Evolutionary conservation across 768 basidiomycete species (phyloP).

Genomic region (Boletus fagicola): DNA sequence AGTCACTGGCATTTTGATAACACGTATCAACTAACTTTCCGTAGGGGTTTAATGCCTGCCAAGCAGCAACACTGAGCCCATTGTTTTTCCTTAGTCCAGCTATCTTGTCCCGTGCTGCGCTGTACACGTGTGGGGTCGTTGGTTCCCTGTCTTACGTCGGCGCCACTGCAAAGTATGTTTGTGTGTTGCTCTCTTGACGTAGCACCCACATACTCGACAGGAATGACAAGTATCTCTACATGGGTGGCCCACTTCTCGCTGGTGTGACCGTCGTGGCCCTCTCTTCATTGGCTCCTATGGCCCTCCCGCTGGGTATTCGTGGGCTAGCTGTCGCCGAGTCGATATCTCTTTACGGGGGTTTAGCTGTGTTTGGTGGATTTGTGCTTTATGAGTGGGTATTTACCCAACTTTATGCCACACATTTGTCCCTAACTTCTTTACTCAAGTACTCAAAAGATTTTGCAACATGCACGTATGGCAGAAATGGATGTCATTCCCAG

Average conservation of each 20-base stretch:
- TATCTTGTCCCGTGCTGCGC: conserved; percentile 78
- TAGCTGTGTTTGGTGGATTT: conserved; percentile 85
- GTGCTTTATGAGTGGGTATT: conserved; percentile 79
- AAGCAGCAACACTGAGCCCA: conserved; percentile 83
- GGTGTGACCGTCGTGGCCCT: conserved; percentile 87
- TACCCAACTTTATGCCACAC: background rate
- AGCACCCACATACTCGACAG: conserved; percentile 26
- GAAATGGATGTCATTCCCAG: conserved; percentile 62
- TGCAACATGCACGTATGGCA: conserved; percentile 71
- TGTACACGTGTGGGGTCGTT: conserved; percentile 87
- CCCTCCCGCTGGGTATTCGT: conserved; percentile 79
- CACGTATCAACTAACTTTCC: conserved; percentile 3
- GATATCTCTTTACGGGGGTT: conserved; percentile 82
- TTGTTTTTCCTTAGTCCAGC: conserved; percentile 88
- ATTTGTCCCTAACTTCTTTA: background rate
- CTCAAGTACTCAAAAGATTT: conserved; percentile 73
- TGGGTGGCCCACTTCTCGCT: conserved; percentile 85
- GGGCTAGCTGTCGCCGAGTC: conserved; percentile 73
- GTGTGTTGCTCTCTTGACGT: background rate
- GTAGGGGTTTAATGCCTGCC: conserved; percentile 81
- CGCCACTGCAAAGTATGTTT: conserved; percentile 71
- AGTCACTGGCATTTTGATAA: background rate
- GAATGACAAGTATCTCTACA: conserved; percentile 80
- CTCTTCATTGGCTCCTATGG: conserved; percentile 84
- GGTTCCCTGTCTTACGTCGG: conserved; percentile 85